phyloP scores from a whole-genome alignment of 1,284 basidiomycete species.

The Schizophyllum commune region DNA sequence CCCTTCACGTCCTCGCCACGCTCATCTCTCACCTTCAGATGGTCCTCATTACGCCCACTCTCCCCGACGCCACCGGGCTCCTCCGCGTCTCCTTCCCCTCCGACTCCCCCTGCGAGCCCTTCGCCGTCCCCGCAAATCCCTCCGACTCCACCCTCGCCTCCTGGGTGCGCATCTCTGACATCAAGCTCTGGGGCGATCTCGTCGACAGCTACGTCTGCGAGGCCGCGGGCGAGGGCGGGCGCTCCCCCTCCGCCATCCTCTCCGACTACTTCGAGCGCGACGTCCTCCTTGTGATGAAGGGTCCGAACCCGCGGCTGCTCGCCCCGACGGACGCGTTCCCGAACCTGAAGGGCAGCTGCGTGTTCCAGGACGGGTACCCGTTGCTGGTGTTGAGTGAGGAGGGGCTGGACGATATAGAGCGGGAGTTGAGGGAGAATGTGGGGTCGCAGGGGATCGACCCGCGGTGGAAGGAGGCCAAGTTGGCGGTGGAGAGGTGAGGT shows the following conservation, averaged over 20 bases:
- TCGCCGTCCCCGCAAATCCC: constrained; percentile 53
- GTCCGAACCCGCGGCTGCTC: constrained; percentile 44
- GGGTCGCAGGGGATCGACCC: constrained; percentile 50
- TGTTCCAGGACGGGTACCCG: constrained; percentile 70
- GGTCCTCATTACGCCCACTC: constrained; percentile 58
- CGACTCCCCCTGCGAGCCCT: constrained; percentile 43
- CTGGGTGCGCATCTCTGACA: constrained; percentile 53
- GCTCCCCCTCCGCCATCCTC: constrained; percentile 41
- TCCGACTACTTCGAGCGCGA: constrained; percentile 51
- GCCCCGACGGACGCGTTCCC: constrained; percentile 47
- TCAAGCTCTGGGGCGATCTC: constrained; percentile 41
- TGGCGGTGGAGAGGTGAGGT: constrained; percentile 53
- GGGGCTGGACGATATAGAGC: constrained; percentile 43
- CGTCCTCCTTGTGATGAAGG: constrained; percentile 62
- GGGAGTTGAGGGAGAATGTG: constrained; percentile 37
- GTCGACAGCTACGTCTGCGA: constrained; percentile 62
- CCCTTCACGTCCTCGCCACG: too few species aligned
- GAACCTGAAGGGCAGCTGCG: constrained; percentile 41
- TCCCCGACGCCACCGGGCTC: constrained; percentile 34
- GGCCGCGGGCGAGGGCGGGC: constrained; percentile 13
- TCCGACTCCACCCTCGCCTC: constrained; percentile 33
- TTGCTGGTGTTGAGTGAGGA: constrained; percentile 60
- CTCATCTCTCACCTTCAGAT: too few species aligned
- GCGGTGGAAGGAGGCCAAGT: constrained; percentile 44
- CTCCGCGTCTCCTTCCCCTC: constrained; percentile 53